Percentiles rank a stretch among this genome's conserved stretches.
These are phyloP conservation scores for Phytophthora agathidicida DNA, from an alignment of 352 stramenopile genomes.

Conservation along the genomic window DNA sequence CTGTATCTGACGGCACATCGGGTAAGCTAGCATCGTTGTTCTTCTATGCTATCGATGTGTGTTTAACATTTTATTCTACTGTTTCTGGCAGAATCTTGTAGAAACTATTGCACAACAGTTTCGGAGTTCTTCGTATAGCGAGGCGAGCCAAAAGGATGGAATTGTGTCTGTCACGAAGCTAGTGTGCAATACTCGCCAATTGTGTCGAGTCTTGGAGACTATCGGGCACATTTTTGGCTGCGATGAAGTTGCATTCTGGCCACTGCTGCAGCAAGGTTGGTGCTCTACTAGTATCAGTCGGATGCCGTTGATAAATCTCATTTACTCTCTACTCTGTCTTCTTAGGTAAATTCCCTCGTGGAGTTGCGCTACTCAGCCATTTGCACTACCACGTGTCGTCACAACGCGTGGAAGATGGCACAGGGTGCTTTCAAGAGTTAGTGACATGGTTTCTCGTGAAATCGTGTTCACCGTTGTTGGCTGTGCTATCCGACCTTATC, in stretches of 20 bases:
- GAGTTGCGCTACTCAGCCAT: conserved; percentile 56
- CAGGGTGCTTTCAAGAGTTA: conserved; percentile 35
- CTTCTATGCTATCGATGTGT: not conserved
- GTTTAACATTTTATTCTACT: conserved; percentile 2
- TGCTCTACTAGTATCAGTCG: not conserved
- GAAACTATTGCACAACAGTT: conserved; percentile 30
- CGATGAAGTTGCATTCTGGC: conserved; percentile 43
- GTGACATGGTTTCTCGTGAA: conserved; percentile 66
- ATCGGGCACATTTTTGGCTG: conserved; percentile 42
- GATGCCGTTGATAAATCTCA: not conserved
- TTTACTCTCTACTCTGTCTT: not conserved
- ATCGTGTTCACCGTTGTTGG: conserved; percentile 56
- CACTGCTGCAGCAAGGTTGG: conserved; percentile 46
- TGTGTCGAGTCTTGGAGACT: conserved; percentile 37
- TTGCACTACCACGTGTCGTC: conserved; percentile 45
- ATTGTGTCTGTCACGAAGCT: conserved; percentile 38
- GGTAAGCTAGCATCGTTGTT: conserved; percentile 30
- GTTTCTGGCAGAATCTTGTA: conserved; percentile 19
- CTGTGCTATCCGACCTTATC: conserved; percentile 56
- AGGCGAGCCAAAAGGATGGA: conserved; percentile 12
- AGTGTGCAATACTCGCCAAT: conserved; percentile 38
- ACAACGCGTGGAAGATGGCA: conserved; percentile 43
- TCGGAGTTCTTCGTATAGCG: conserved; percentile 3
- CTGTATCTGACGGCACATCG: conserved; percentile 58
- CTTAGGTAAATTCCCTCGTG: conserved; percentile 52